Conservation (phyloP, 2,329 filamentous ascomycete genomes). For the Colletotrichum limetticola region DNA sequence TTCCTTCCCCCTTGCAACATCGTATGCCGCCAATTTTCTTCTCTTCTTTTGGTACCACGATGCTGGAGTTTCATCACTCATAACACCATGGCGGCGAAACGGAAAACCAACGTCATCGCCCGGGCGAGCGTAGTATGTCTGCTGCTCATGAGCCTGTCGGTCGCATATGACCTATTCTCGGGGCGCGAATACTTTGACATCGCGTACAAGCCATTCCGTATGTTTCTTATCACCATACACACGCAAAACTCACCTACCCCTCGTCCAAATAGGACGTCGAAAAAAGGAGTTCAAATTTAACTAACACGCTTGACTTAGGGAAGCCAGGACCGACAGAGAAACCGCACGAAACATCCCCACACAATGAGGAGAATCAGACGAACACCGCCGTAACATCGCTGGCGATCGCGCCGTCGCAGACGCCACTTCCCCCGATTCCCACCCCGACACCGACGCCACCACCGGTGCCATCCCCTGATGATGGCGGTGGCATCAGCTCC, state of each 20-base stretch:
- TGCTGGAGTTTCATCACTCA: too few relatives aligned
- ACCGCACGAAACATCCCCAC: not conserved
- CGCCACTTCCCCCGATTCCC: not conserved
- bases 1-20: too few relatives aligned
- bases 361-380: constrained; percentile 1
- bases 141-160: not conserved
- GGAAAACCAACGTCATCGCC: too few relatives aligned
- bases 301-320: not conserved
- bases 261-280: too few relatives aligned
- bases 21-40: too few relatives aligned
- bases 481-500: not conserved
- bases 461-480: not conserved
- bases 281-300: too few relatives aligned
- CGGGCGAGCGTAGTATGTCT: not conserved
- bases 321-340: too few relatives aligned
- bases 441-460: not conserved
- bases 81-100: too few relatives aligned
- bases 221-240: too few relatives aligned
- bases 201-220: constrained; percentile 18
- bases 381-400: not conserved
- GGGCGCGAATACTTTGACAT: constrained; percentile 12
- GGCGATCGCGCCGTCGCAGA: not conserved
- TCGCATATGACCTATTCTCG: constrained; percentile 16
- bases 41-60: too few relatives aligned
- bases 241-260: too few relatives aligned